Evolutionary conservation across 176 grass and related monocot species (phyloP).

Genomic region (Bromus sterilis): DNA sequence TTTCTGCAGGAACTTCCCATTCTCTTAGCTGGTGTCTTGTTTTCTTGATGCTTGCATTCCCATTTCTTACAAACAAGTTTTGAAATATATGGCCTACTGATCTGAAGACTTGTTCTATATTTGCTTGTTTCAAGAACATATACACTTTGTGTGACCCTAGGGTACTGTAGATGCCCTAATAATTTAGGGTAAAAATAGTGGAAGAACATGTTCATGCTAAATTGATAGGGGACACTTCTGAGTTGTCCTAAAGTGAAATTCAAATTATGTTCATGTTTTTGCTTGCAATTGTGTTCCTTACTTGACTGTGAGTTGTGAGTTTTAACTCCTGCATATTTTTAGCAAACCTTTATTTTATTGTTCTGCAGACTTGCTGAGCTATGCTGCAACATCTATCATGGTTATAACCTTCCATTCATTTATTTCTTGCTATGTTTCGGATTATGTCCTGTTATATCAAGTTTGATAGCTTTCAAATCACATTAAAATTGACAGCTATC

Average conservation of each 20-base stretch:
- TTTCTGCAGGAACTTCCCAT: background rate
- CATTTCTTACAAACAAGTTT: background rate
- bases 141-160: background rate
- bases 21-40: background rate
- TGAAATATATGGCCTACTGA: background rate
- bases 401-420: background rate
- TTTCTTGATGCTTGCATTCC: background rate
- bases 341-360: background rate
- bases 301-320: background rate
- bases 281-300: background rate
- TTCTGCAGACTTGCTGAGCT: background rate
- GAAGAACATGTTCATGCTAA: background rate
- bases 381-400: background rate
- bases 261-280: background rate
- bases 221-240: background rate
- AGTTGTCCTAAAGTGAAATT: background rate
- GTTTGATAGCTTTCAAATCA: background rate
- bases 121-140: background rate
- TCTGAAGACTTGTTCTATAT: background rate
- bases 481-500: no score
- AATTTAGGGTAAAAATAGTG: background rate
- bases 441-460: background rate
- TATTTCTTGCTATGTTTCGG: background rate
- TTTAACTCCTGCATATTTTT: background rate
- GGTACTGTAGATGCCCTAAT: background rate